These are phyloP conservation scores for Tulasnella sp. DNA, from an alignment of 768 basidiomycete species.

Conservation along the genomic window DNA sequence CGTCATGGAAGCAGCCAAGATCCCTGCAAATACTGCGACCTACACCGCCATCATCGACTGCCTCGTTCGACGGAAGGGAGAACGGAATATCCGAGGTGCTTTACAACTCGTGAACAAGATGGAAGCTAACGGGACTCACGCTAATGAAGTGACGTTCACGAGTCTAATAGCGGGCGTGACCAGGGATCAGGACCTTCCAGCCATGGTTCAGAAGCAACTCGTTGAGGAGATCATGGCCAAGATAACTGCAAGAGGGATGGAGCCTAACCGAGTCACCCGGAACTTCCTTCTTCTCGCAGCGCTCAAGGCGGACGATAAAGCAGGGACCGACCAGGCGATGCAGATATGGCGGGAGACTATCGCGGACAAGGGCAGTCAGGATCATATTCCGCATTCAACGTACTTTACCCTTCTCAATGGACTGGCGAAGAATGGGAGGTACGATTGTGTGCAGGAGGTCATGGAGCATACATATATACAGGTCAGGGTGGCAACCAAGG, in stretches of 20 bases:
- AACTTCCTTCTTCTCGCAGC: slow-evolving; percentile 68
- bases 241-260: slow-evolving; percentile 51
- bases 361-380: slow-evolving; percentile 29
- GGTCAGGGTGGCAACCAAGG: slow-evolving; percentile 2
- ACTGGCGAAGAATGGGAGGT: slow-evolving; percentile 8
- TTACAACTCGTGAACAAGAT: slow-evolving; percentile 66
- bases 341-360: slow-evolving; percentile 56
- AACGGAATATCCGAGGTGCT: slow-evolving; percentile 49
- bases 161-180: slow-evolving; percentile 66
- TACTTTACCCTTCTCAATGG: background rate
- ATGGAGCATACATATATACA: slow-evolving; percentile 6
- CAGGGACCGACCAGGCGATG: slow-evolving; percentile 50
- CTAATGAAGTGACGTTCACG: slow-evolving; percentile 81
- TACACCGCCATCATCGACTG: slow-evolving; percentile 71
- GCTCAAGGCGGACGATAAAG: slow-evolving; percentile 43
- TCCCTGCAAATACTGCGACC: slow-evolving; percentile 65
- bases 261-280: slow-evolving; percentile 57
- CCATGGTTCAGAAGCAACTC: slow-evolving; percentile 26
- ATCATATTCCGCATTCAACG: background rate
- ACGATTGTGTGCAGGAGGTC: slow-evolving; percentile 7
- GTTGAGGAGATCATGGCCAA: slow-evolving; percentile 46
- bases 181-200: slow-evolving; percentile 46
- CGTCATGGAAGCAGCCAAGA: slow-evolving; percentile 68
- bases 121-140: slow-evolving; percentile 48
- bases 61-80: slow-evolving; percentile 51